Evolutionary conservation across 1,284 basidiomycete genomes (phyloP).

Genomic region (Trametes versicolor): DNA sequence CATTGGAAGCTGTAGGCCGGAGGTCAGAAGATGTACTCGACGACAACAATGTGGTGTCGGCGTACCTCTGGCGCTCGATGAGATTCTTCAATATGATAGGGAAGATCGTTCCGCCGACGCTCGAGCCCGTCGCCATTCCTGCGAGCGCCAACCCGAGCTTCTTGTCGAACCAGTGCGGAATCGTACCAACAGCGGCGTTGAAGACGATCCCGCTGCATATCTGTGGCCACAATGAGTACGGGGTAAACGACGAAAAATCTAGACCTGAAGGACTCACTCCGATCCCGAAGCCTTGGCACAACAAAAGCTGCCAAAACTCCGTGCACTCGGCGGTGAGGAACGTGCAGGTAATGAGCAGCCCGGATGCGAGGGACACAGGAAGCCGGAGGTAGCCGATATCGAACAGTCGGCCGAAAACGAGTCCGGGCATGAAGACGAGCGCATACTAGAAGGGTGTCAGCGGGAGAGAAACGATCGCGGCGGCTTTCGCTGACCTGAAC

Average conservation of each 20-base stretch:
- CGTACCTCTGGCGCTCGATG: slow-evolving; percentile 47
- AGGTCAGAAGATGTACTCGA: too few species aligned
- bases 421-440: slow-evolving; percentile 56
- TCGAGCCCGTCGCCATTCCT: slow-evolving; percentile 51
- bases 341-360: slow-evolving; percentile 53
- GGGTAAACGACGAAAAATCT: background rate
- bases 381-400: slow-evolving; percentile 60
- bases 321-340: slow-evolving; percentile 61
- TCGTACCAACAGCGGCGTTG: slow-evolving; percentile 51
- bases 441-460: slow-evolving; percentile 46
- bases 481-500: slow-evolving; percentile 56
- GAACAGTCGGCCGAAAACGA: slow-evolving; percentile 60
- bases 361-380: slow-evolving; percentile 46
- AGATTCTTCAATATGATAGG: slow-evolving; percentile 54
- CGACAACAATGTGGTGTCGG: too few species aligned
- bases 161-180: slow-evolving; percentile 60
- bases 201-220: slow-evolving; percentile 51
- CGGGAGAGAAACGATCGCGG: background rate
- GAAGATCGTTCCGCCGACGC: slow-evolving; percentile 55
- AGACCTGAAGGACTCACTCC: slow-evolving; percentile 47
- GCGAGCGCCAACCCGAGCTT: slow-evolving; percentile 53
- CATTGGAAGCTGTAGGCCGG: slow-evolving; percentile 58
- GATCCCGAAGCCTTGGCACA: slow-evolving; percentile 57
- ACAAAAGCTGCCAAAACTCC: slow-evolving; percentile 61
- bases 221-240: slow-evolving; percentile 29